Evolutionary conservation across 306 rosid species (phyloP), one percentile per base, ranked within the genome.

Genomic region (Geum urbanum): DNA sequence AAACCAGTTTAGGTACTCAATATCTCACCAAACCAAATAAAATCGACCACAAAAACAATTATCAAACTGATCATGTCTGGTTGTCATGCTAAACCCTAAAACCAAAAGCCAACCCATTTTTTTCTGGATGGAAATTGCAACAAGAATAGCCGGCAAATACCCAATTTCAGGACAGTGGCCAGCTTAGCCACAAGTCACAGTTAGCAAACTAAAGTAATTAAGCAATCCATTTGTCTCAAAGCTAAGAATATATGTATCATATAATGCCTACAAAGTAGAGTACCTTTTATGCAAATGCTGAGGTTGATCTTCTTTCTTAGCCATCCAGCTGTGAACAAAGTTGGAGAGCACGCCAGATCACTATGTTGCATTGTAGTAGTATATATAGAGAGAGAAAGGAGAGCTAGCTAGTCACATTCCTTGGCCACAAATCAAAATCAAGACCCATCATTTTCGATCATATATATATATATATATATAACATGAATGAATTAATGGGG

Each of bases 111-210:
- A 53, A 40, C 41, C 43, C 63, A 41, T 54, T 69, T 69, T 52
- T 0, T 35, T 69, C 27, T 57, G 24, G 44, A 37, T 60, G 35
- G 45, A 14, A 3, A 6, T 67, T 52, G 62, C 60, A 53, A 53
- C 73, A 69, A 69, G 73, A 54, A 69, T 40, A 47, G 63, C 40
- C 63, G 63, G 63, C 73, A 40, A 69, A 69, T 69, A 13, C 63
- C 63, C 41, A 69, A 57, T 40, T 53, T 69, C 41, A 40, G 63
- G 63, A 53, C 51, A 41, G 12, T 40, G 52, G 63, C 32, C 52
- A 52, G 50, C 50, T 60, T 39, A 57, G 62, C 40, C n/a, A 24
- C 62, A 27, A 56, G 8, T 56, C 62, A 12, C 62, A 24, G 41
- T 57, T 24, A 5, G 62, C 62, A 57, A 22, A 57, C 13, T 13